Evolutionary conservation across 495 filamentous ascomycete species (phyloP).

Genomic region (Aspergillus leporis): DNA sequence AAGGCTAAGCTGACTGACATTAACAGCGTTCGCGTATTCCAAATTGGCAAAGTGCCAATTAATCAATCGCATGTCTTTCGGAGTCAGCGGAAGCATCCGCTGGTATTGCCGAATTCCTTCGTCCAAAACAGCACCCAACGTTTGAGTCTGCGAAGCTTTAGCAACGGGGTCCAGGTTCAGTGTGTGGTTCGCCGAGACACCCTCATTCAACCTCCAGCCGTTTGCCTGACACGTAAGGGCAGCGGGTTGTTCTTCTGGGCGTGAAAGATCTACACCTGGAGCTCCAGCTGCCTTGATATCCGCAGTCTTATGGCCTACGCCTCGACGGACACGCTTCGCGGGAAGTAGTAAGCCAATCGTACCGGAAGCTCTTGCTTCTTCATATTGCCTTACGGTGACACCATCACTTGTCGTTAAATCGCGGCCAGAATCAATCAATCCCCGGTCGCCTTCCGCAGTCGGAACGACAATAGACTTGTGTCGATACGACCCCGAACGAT

Average conservation of each 20-base stretch:
- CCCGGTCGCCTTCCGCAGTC: constrained; percentile 81
- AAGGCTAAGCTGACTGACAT: constrained; percentile 82
- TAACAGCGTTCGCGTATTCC: constrained; percentile 93
- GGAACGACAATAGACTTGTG: constrained; percentile 65
- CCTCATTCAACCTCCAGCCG: constrained; percentile 76
- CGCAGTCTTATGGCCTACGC: constrained; percentile 46
- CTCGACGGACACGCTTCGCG: constrained; percentile 43
- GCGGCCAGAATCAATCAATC: constrained; percentile 77
- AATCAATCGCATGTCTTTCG: constrained; percentile 83
- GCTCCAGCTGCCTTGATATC: constrained; percentile 36
- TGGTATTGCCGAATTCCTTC: constrained; percentile 86
- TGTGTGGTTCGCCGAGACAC: constrained; percentile 62
- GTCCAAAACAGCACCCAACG: constrained; percentile 85
- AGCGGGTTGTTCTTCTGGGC: constrained; percentile 64
- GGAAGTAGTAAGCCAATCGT: constrained; percentile 45
- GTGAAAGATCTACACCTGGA: constrained; percentile 58
- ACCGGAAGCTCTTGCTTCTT: constrained; percentile 52
- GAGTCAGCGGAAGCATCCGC: constrained; percentile 74
- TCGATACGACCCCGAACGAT: constrained; percentile 86
- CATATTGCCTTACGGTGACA: constrained; percentile 69
- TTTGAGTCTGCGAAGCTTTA: constrained; percentile 61
- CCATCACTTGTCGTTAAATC: constrained; percentile 73
- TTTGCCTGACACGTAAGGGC: constrained; percentile 69
- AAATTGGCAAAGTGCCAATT: constrained; percentile 99
- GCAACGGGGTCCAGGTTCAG: constrained; percentile 70